Conservation (phyloP, 31 red algal genomes). For the Bonnemaisonia californica region DNA sequence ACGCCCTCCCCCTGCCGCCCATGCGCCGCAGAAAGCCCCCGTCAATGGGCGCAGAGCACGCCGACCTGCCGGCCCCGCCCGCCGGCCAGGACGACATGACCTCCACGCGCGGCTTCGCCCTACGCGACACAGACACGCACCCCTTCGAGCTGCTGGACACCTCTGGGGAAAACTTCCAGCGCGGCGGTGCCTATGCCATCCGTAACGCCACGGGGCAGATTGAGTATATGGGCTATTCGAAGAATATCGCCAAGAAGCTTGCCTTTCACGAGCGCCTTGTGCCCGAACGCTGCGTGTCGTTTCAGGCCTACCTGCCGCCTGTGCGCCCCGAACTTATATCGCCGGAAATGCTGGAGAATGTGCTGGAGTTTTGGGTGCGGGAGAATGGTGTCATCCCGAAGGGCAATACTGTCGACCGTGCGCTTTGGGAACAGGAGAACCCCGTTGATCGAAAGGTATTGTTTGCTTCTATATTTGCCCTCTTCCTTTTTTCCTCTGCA, state of each 20-base stretch:
- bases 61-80: too few relatives aligned
- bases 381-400: constrained; percentile 54
- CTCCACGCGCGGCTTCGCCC: constrained; percentile 28
- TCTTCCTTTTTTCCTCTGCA: constrained; percentile 45
- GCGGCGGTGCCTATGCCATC: constrained; percentile 62
- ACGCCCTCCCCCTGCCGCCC: background rate
- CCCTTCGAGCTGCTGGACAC: constrained; percentile 9
- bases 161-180: background rate
- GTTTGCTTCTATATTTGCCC: constrained; percentile 41
- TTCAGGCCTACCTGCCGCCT: constrained; percentile 58
- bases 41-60: too few relatives aligned
- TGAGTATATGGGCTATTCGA: constrained; percentile 63
- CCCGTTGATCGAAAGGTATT: constrained; percentile 54
- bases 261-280: constrained; percentile 30
- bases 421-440: constrained; percentile 30
- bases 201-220: constrained; percentile 17
- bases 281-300: constrained; percentile 24
- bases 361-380: constrained; percentile 70
- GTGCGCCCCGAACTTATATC: constrained; percentile 21
- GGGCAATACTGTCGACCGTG: constrained; percentile 54
- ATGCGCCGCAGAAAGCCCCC: background rate
- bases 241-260: constrained; percentile 54
- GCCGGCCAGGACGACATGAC: background rate
- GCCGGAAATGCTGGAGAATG: constrained; percentile 54
- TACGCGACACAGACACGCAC: constrained; percentile 2